Conservation (phyloP, 768 basidiomycete genomes). For the Pisolithus sp. region DNA sequence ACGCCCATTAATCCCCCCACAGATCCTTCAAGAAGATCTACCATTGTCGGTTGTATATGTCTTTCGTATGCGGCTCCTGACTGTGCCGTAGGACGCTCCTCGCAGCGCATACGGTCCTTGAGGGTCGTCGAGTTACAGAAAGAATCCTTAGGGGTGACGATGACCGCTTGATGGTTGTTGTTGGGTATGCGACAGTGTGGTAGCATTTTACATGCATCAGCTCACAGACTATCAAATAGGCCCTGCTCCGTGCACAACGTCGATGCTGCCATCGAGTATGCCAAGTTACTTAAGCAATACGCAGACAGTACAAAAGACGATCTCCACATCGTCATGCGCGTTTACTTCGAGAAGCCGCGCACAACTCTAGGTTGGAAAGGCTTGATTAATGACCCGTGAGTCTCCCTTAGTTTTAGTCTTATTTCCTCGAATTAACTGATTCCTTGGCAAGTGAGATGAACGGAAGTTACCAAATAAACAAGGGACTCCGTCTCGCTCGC, state of each 20-base stretch:
- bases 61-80: slow-evolving; percentile 1
- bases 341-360: slow-evolving; percentile 96
- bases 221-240: slow-evolving; percentile 30
- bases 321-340: slow-evolving; percentile 92
- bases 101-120: slow-evolving; percentile 83
- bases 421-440: background rate
- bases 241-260: slow-evolving; percentile 95
- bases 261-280: slow-evolving; percentile 83
- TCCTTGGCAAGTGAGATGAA: slow-evolving; percentile 56
- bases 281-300: slow-evolving; percentile 69
- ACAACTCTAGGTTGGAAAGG: slow-evolving; percentile 99
- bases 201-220: background rate
- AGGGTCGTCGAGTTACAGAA: slow-evolving; percentile 76
- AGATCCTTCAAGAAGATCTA: slow-evolving; percentile 92
- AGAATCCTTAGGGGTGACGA: slow-evolving; percentile 79
- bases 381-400: slow-evolving; percentile 86
- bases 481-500: slow-evolving; percentile 84
- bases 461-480: slow-evolving; percentile 92
- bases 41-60: slow-evolving; percentile 51
- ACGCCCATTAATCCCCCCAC: slow-evolving; percentile 87
- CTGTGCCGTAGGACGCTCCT: slow-evolving; percentile 51
- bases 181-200: slow-evolving; percentile 50
- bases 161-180: slow-evolving; percentile 87
- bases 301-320: slow-evolving; percentile 78
- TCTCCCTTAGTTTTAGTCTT: background rate